Base-by-base conservation (phyloP, 106 monocot species). In the Dendrobium catenatum region DNA sequence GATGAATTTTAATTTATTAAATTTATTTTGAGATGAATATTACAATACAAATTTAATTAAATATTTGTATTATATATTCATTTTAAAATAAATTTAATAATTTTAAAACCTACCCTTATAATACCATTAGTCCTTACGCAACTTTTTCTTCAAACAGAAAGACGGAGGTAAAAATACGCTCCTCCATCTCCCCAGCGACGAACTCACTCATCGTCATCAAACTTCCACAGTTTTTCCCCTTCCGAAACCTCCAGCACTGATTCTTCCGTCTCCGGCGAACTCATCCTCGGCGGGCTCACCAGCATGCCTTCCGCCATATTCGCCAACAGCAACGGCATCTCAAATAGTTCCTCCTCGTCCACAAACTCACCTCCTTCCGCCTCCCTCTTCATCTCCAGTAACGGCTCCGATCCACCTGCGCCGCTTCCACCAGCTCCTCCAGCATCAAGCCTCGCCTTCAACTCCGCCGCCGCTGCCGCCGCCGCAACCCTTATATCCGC, bases 401-500 rank as follows among this genome's bases (percentile, higher is more conserved):
- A 0, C 73, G 42, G 5, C 73, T 4, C 13, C 9, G 18, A 51
- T 48, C 9, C 48, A 51, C 3, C 51, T 1, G 13, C 15, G 3
- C 51, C 15, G 13, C 10, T 51, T 15, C 51, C 51, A 11, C 13
- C 51, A 51, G 10, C 16, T 13, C 51, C 51, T 51, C 51, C 51
- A 51, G 15, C 51, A 10, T 51, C 51, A 51, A 51, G 51, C 51
- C 51, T 51, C 16, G 3, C 3, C 51, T 51, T 61, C 42, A 41
- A 48, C 56, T 24, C 22, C 13, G 27, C 47, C 77, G 78, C 78
- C 0, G 78, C 83, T 2, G 47, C 72, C 5, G 78, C 48, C 6
- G 83, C 83, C 15, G 78, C 83, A 37, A 40, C 31, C 19, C 79
- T 66, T 9, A 83, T 79, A 42, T 83, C 83, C 2, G 29, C 24